These are phyloP conservation scores for Solanum piurae DNA, from an alignment of 257 asterid genomes.

Conservation along the genomic window DNA sequence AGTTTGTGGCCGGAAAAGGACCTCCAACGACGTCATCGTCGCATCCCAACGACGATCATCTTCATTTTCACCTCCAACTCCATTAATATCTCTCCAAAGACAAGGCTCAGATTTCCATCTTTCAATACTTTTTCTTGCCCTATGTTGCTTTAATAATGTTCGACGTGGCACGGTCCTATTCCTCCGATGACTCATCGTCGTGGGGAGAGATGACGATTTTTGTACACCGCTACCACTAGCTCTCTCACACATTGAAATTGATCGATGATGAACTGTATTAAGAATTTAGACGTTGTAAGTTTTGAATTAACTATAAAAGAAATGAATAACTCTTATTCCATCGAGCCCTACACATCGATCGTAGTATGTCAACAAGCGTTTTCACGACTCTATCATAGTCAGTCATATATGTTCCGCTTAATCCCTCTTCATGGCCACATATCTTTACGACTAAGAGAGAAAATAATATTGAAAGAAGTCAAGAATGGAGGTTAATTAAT, in stretches of 20 bases:
- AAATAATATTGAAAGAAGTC: too few species aligned
- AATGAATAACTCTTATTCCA: not conserved
- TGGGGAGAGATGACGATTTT: not conserved
- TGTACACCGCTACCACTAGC: not conserved
- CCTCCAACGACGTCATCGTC: slow-evolving; percentile 12
- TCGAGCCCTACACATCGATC: not conserved
- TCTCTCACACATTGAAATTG: slow-evolving; percentile 22
- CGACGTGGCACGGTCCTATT: not conserved
- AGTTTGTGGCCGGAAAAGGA: slow-evolving; percentile 37
- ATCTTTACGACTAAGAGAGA: too few species aligned
- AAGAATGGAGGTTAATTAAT: not conserved
- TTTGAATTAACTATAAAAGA: not conserved
- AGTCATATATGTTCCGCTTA: too few species aligned
- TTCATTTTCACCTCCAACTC: not conserved
- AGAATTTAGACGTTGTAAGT: not conserved
- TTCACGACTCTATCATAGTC: not conserved
- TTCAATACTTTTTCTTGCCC: slow-evolving; percentile 4
- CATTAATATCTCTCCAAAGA: not conserved
- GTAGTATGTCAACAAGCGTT: not conserved
- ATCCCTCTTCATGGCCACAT: too few species aligned
- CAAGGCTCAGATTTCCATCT: slow-evolving; percentile 42
- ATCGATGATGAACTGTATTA: not conserved
- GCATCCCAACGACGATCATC: not conserved
- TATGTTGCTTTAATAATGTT: not conserved
- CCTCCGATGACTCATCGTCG: not conserved